Percentiles rank a stretch among this genome's conserved stretches.
Conservation (phyloP, 192 early-diverging fungal genomes). For the Podila minutissima region DNA sequence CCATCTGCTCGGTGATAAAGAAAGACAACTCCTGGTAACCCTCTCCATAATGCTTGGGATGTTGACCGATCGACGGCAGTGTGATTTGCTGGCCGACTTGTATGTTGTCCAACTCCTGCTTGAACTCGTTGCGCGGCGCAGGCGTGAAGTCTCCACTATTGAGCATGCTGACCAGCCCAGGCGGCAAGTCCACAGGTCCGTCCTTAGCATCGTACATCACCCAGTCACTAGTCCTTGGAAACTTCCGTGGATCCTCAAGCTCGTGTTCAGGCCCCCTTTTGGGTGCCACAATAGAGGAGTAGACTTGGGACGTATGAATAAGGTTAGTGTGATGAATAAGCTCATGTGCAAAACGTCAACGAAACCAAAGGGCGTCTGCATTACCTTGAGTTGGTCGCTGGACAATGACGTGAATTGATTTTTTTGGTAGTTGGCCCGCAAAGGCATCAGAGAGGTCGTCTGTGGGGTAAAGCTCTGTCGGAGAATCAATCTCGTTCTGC, state of each 20-base stretch:
- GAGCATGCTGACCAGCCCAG: conserved; percentile 5
- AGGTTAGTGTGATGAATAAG: too few relatives aligned
- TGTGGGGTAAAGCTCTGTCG: too few relatives aligned
- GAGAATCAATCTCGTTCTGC: too few relatives aligned
- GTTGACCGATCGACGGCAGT: conserved; percentile 27
- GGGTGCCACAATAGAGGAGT: background rate
- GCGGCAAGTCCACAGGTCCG: conserved; percentile 4
- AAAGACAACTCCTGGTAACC: conserved; percentile 23
- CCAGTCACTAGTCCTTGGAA: background rate
- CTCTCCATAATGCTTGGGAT: conserved; percentile 17
- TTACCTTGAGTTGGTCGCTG: too few relatives aligned
- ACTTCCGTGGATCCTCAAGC: conserved; percentile 9
- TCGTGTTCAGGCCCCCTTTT: conserved; percentile 1
- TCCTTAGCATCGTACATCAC: conserved; percentile 1
- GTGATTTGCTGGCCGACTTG: conserved; percentile 20
- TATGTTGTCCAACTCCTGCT: conserved; percentile 8
- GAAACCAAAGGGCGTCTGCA: too few relatives aligned
- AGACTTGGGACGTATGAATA: too few relatives aligned
- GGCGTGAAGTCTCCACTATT: conserved; percentile 9
- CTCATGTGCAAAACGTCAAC: too few relatives aligned
- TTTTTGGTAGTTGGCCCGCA: too few relatives aligned
- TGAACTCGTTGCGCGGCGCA: conserved; percentile 17
- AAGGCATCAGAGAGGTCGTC: too few relatives aligned
- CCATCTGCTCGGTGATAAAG: conserved; percentile 36
- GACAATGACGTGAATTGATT: too few relatives aligned